Evolutionary conservation across 2,329 filamentous ascomycete species (phyloP), one percentile per base, ranked within the genome.

Genomic region (Fusarium burgessii): DNA sequence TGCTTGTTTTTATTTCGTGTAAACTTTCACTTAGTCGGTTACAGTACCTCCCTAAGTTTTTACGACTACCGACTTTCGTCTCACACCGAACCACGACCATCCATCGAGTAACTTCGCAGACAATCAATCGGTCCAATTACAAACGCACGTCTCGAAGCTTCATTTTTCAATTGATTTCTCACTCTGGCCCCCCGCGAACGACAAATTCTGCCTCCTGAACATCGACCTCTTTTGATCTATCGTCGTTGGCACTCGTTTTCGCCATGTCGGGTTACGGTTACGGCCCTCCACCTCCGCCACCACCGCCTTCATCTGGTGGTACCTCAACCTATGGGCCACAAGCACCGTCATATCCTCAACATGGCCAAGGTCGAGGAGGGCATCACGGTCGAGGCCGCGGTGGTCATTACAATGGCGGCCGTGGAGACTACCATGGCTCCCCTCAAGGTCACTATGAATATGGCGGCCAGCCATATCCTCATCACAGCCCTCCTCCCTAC

Each of bases 261-360:
- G 55, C 33, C 52, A 87, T 87, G 85, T 81, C 85, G 25, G 78
- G 79, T 35, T 88, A 88, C 80, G 84, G 83, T 57, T 88, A 88
- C 80, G 86, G 82, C n/a, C 86, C 85, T 25, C 85, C 86, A 59
- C 86, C 86, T 15, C 85, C 86, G 20, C 82, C 85, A 7, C 85
- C 86, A 36, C 81, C 76, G 45, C 74, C 79, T 41, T 66, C 76
- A 10, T 74, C 78, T 33, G 70, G 76, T 46, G 75, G 77, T 59
- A 78, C 79, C 40, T 71, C 77, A 14, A 79, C 77, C 36, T 87
- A 85, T 60, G 76, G 79, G 11, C 80, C 82, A 40, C 82, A 83
- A 66, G 77, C 75, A 58, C 75, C 78, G 45, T 73, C 80, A 10
- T 84, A 83, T 60, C 77, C 80, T 43, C 81, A 81, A 58, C 80